Evolutionary conservation across 2,329 filamentous ascomycete genomes (phyloP).

Genomic region (Aspergillus sp.): DNA sequence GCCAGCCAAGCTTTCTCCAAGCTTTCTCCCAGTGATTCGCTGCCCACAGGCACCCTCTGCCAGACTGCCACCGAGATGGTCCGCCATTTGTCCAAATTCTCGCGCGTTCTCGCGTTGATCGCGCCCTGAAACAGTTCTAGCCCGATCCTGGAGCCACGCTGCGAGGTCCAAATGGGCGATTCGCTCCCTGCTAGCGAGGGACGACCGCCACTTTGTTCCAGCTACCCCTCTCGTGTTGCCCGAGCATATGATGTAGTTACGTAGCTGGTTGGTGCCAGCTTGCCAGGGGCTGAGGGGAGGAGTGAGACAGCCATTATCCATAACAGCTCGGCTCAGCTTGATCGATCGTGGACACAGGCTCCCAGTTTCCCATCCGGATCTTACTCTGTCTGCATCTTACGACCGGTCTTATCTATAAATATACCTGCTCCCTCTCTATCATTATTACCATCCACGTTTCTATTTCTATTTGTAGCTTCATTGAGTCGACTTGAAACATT

Average conservation of each 20-base stretch:
- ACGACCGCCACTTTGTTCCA: neutral
- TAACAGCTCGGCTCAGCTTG: neutral
- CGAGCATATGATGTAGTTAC: constrained; percentile 4
- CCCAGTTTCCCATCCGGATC: neutral
- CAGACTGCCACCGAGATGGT: neutral
- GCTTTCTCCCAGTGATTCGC: constrained; percentile 19
- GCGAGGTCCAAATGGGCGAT: constrained; percentile 1
- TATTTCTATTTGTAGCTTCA: neutral
- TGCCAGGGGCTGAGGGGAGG: neutral
- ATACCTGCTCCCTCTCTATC: neutral
- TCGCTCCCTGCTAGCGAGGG: neutral
- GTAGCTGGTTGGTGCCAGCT: no score
- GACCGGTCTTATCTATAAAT: neutral
- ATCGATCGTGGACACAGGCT: no score
- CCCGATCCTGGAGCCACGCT: constrained; percentile 1
- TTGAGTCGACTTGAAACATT: neutral
- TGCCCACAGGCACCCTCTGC: neutral
- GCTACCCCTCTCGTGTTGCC: neutral
- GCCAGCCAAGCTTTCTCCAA: constrained; percentile 23
- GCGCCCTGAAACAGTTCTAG: constrained; percentile 1
- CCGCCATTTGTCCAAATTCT: neutral
- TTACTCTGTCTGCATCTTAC: neutral
- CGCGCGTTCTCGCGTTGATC: neutral
- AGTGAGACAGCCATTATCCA: neutral
- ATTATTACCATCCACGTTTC: neutral